Conservation (phyloP, 1,139 yeast species). For the Nakaseomyces bracarensis region DNA sequence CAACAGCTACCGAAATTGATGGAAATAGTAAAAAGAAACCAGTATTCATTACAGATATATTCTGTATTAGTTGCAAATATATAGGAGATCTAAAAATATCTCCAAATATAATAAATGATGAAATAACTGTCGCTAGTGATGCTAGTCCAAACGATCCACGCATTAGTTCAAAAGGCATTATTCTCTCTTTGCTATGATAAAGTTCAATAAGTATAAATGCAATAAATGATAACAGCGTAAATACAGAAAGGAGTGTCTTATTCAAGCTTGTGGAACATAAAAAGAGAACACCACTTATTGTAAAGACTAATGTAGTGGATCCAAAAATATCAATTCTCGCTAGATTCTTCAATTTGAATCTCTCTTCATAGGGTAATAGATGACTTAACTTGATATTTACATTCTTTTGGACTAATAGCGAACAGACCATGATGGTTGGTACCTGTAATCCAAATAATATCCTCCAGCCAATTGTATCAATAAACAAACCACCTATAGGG, state of each 20-base stretch:
- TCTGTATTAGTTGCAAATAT: constrained; percentile 45
- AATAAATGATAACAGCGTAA: constrained; percentile 16
- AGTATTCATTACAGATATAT: constrained; percentile 41
- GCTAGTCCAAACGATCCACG: constrained; percentile 27
- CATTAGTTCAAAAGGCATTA: constrained; percentile 28
- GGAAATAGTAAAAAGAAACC: constrained; percentile 46
- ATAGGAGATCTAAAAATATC: constrained; percentile 47
- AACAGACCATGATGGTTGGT: constrained; percentile 48
- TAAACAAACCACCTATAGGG: constrained; percentile 60
- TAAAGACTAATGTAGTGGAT: constrained; percentile 49
- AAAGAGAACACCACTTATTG: constrained; percentile 44
- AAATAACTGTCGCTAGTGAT: constrained; percentile 24
- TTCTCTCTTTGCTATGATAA: constrained; percentile 27
- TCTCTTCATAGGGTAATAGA: constrained; percentile 31
- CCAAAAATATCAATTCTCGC: constrained; percentile 71
- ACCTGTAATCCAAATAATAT: constrained; percentile 51
- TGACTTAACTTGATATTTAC: constrained; percentile 27
- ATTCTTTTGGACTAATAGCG: constrained; percentile 32
- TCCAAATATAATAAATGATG: constrained; percentile 30
- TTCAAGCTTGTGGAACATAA: constrained; percentile 30
- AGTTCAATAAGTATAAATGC: constrained; percentile 26
- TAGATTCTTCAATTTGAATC: constrained; percentile 39
- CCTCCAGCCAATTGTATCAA: constrained; percentile 77
- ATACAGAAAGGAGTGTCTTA: constrained; percentile 14
- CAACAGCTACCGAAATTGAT: constrained; percentile 43